Evolutionary conservation across 176 grass and related monocot genomes (phyloP), one percentile per base, ranked within the genome.

Genomic region (Tuctoria greenei): DNA sequence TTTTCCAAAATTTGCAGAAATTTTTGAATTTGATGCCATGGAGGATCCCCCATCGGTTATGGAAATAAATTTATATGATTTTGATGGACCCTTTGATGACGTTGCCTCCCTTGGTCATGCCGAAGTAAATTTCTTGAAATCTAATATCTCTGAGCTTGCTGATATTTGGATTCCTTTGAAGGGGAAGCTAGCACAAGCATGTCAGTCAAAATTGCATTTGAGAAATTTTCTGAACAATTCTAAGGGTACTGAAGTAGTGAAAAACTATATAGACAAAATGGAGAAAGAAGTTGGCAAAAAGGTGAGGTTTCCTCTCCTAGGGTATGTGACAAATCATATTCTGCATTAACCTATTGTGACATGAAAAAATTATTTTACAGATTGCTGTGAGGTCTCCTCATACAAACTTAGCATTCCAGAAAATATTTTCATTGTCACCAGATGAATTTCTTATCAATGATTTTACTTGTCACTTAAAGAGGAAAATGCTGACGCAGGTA

Each of bases 401-500:
- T 40, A 88, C 91, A 62, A 98, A 92, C 78, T 90, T 81, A 57
- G 82, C 80, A 42, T 98, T 98, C 67, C 95, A 98, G 72, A 98
- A 98, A 83, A 91, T 86, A 3, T 98, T 98, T 69, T 72, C 82
- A 64, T 86, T 98, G 82, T 91, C 95, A 69, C 69, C 79, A 36
- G 91, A 98, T 84, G 91, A 98, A 87, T 98, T 98, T 83, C 84
- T 98, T 74, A 98, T 98, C 91, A 98, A 98, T 74, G 89, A 98
- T 88, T 98, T 98, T 84, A 98, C 91, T 44, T 98, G 95, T 52
- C 89, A 98, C 58, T 79, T 98, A 72, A 98, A 98, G 82, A 92
- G 95, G 69, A 98, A 92, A 91, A 82, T 94, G 91, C 87, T 85
- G 54, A 90, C 87, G 42, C 95, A 94, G 95, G 91, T 94, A 25